These are phyloP conservation scores for Neohortaea acidophila DNA, from an alignment of 495 filamentous ascomycete species.

Conservation along the genomic window DNA sequence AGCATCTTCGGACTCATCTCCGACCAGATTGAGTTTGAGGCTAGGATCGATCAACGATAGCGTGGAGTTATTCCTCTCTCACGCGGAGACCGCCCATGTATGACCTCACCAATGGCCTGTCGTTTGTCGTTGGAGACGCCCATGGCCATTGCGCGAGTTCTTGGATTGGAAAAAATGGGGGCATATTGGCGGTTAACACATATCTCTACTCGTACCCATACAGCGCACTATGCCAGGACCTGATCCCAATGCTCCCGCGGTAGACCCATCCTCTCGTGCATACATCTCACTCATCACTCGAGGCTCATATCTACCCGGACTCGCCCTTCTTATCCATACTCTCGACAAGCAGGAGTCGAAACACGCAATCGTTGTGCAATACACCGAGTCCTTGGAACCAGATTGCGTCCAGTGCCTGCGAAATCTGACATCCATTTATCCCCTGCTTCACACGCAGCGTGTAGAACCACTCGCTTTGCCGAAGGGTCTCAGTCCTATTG, in stretches of 20 bases:
- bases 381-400: conserved; percentile 27
- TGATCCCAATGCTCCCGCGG: neutral
- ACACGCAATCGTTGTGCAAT: conserved; percentile 35
- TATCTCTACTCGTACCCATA: too few relatives aligned
- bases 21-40: too few relatives aligned
- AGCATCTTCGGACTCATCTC: too few relatives aligned
- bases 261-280: conserved; percentile 8
- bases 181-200: too few relatives aligned
- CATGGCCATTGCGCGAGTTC: too few relatives aligned
- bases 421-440: conserved; percentile 24
- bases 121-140: too few relatives aligned
- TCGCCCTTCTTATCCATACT: conserved; percentile 34
- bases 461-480: conserved; percentile 1
- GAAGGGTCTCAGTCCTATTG: conserved; percentile 22
- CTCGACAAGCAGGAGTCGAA: conserved; percentile 29
- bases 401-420: conserved; percentile 24
- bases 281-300: conserved; percentile 36
- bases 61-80: too few relatives aligned
- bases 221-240: conserved; percentile 4
- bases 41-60: too few relatives aligned
- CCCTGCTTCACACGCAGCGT: conserved; percentile 21
- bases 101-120: too few relatives aligned
- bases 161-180: too few relatives aligned
- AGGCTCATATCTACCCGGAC: conserved; percentile 36
- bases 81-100: too few relatives aligned